Base-by-base conservation (phyloP, 2,329 filamentous ascomycete genomes). In the Septoria linicola region DNA sequence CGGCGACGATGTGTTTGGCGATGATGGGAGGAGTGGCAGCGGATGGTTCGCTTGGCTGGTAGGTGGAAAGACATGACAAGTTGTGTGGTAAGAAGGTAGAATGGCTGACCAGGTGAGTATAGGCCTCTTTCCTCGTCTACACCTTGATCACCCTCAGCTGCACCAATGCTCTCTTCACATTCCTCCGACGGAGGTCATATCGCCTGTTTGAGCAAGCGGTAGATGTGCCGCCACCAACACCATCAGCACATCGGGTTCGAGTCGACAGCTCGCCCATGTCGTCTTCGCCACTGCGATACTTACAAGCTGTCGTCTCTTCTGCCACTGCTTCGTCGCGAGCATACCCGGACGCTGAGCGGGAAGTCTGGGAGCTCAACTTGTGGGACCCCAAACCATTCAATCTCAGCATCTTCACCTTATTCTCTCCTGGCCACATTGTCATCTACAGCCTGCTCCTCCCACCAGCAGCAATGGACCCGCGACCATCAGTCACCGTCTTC, bases 321-420 rank as follows among this genome's bases (percentile, higher is more conserved):
- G 82, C 85, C 30, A 85, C 82, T 17, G 88, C 90, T n/a, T 83
- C 91, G 59, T 84, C 88, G 20, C 83, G 90, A 66, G 87, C 89
- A 21, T 88, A 96, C 70, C 89, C 92, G 0, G 86, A 93, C 66
- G 82, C 84, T 50, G 80, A 81, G 20, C 81, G 85, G 8, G 91
- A 99, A 69, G 93, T 99, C 8, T 99, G 93, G 93, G 91, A 99
- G 70, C 73, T 99, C 42, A 81, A 86, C 1, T 80, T 97, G 5
- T 99, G 93, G 93, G 91, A 97, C 67, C 93, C 95, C 27, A 80
- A 92, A 40, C 89, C 91, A 2, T 79, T 95, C 30, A 89, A 84
- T 39, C 73, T 97, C 46, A 83, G 85, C 31, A 75, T 97, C 2
- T 90, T 96, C 66, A 93, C 89, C 62, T 76, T 93, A 34, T 97